Conservation (phyloP, 352 stramenopile genomes). For the Elongisporangium senticosum region DNA sequence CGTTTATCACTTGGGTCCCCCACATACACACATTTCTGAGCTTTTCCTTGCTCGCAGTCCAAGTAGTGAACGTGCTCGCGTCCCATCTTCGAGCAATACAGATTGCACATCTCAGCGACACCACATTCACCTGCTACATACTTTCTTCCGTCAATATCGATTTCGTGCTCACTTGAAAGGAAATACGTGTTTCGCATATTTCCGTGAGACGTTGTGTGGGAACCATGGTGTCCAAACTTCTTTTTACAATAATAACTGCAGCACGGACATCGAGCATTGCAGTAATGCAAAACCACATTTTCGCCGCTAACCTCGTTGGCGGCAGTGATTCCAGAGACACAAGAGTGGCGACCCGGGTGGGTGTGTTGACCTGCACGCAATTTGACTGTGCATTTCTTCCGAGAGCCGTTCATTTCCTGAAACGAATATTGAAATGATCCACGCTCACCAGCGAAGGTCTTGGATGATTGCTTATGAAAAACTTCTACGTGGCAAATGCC, state of each 20-base stretch:
- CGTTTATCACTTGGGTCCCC: too few species aligned
- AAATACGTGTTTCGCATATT: constrained; percentile 84
- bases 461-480: constrained; percentile 59
- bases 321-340: constrained; percentile 9
- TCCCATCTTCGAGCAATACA: constrained; percentile 79
- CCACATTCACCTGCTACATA: constrained; percentile 59
- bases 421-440: constrained; percentile 63
- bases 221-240: constrained; percentile 36
- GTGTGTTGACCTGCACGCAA: constrained; percentile 34
- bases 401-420: constrained; percentile 75
- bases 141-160: constrained; percentile 71
- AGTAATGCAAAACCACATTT: constrained; percentile 42
- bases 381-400: constrained; percentile 49
- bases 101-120: constrained; percentile 73
- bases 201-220: constrained; percentile 62
- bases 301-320: constrained; percentile 2
- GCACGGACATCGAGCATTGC: constrained; percentile 55
- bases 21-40: too few species aligned
- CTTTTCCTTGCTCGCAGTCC: too few species aligned
- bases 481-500: constrained; percentile 73
- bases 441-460: constrained; percentile 53
- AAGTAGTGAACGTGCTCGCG: too few species aligned
- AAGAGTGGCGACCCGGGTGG: constrained; percentile 44
- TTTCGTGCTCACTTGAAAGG: constrained; percentile 39
- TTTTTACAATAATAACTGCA: constrained; percentile 78